These are phyloP conservation scores for Cutaneotrichosporon arboriforme DNA, from an alignment of 1,284 basidiomycete genomes.

Conservation along the genomic window DNA sequence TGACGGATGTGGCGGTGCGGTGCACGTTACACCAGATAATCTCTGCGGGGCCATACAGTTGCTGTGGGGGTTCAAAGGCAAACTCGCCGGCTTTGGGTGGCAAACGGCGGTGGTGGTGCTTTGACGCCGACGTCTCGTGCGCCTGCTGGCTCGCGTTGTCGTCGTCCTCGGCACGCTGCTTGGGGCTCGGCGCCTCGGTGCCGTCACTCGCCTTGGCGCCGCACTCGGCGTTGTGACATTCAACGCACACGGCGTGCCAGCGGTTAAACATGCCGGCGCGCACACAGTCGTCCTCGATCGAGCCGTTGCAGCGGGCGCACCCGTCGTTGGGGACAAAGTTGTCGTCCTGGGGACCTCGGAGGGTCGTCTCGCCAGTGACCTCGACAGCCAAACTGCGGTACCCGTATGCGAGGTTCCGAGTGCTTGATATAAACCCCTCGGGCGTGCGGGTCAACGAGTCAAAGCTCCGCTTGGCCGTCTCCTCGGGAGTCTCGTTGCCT, in stretches of 20 bases:
- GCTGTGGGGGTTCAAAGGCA: slow-evolving; percentile 58
- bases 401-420: slow-evolving; percentile 66
- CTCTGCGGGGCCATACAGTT: slow-evolving; percentile 24
- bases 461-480: slow-evolving; percentile 37
- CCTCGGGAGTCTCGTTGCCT: slow-evolving; percentile 28
- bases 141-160: slow-evolving; percentile 39
- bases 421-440: slow-evolving; percentile 58
- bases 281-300: slow-evolving; percentile 96
- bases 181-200: slow-evolving; percentile 4
- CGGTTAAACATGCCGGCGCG: slow-evolving; percentile 87
- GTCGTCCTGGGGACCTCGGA: slow-evolving; percentile 49
- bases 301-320: slow-evolving; percentile 79
- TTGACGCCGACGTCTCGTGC: slow-evolving; percentile 23
- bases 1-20: slow-evolving; percentile 59
- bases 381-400: slow-evolving; percentile 78
- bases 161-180: slow-evolving; percentile 8
- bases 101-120: slow-evolving; percentile 17
- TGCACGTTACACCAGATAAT: slow-evolving; percentile 71
- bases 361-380: slow-evolving; percentile 78
- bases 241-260: slow-evolving; percentile 92
- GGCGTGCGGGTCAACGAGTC: slow-evolving; percentile 41
- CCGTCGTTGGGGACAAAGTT: slow-evolving; percentile 60
- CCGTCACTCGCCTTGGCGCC: slow-evolving; percentile 63
- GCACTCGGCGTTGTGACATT: slow-evolving; percentile 62
- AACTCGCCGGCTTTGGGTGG: slow-evolving; percentile 74